Evolutionary conservation across 352 stramenopile species (phyloP).

Genomic region (Globisporangium cederbergense): DNA sequence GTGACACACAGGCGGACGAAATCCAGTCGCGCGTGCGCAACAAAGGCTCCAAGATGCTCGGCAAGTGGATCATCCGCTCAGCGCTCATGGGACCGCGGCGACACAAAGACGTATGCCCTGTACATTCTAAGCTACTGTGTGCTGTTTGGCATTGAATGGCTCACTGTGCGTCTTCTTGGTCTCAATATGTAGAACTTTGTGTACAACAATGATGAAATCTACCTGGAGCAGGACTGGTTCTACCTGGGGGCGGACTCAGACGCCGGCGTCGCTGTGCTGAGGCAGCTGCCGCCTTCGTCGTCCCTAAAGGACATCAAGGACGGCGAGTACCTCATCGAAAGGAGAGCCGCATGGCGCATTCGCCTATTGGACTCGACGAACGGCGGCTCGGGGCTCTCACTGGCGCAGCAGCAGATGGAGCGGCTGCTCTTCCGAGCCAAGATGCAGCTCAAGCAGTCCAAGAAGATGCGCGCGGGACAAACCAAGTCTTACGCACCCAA

Average conservation of each 20-base stretch:
- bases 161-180: neutral
- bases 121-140: neutral
- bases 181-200: constrained; percentile 51
- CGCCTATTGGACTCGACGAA: constrained; percentile 70
- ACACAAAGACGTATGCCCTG: constrained; percentile 44
- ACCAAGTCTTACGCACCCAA: constrained; percentile 36
- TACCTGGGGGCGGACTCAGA: constrained; percentile 73
- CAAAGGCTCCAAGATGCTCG: constrained; percentile 70
- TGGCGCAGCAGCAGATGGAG: constrained; percentile 83
- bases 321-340: constrained; percentile 71
- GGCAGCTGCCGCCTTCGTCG: constrained; percentile 41
- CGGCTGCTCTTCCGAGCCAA: constrained; percentile 66
- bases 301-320: constrained; percentile 33
- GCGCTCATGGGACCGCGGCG: constrained; percentile 38
- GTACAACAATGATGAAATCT: constrained; percentile 83
- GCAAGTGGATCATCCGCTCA: constrained; percentile 77
- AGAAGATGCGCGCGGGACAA: constrained; percentile 64
- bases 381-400: constrained; percentile 51
- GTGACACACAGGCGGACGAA: constrained; percentile 71
- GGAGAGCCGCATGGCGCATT: constrained; percentile 61
- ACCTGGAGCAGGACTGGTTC: constrained; percentile 84
- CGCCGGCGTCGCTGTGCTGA: constrained; percentile 53
- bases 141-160: neutral
- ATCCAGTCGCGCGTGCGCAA: constrained; percentile 78
- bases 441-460: constrained; percentile 71